Percentiles rank a stretch among this genome's conserved stretches.
These are phyloP conservation scores for Monosporascus sp. DNA, from an alignment of 2,329 filamentous ascomycete species.

Conservation along the genomic window DNA sequence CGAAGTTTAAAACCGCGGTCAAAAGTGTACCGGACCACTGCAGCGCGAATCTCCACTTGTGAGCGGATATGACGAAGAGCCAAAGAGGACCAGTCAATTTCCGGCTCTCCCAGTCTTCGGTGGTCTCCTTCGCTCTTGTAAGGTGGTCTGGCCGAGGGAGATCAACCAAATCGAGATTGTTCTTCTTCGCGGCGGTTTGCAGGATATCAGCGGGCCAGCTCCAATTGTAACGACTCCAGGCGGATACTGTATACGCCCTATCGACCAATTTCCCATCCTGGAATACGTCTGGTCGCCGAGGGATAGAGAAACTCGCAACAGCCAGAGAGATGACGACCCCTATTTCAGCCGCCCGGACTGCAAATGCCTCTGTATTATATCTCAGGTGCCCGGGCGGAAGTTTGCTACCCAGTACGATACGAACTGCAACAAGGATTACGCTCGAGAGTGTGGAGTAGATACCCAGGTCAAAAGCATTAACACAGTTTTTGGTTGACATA, in stretches of 20 bases:
- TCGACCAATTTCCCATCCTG: slow-evolving; percentile 57
- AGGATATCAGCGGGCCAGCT: slow-evolving; percentile 58
- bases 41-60: slow-evolving; percentile 48
- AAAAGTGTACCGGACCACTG: slow-evolving; percentile 56
- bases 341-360: slow-evolving; percentile 45
- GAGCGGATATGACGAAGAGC: slow-evolving; percentile 53
- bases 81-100: slow-evolving; percentile 51
- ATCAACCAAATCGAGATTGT: slow-evolving; percentile 56
- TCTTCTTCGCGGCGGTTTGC: slow-evolving; percentile 48
- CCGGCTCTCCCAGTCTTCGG: slow-evolving; percentile 43
- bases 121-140: slow-evolving; percentile 47
- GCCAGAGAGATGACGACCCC: slow-evolving; percentile 39
- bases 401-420: slow-evolving; percentile 40
- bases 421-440: slow-evolving; percentile 37
- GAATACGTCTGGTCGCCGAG: slow-evolving; percentile 64
- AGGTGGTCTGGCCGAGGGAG: slow-evolving; percentile 56
- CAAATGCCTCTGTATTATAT: slow-evolving; percentile 30
- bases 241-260: slow-evolving; percentile 54
- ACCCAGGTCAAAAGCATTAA: slow-evolving; percentile 50
- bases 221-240: slow-evolving; percentile 60
- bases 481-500: slow-evolving; percentile 43
- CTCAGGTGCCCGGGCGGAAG: slow-evolving; percentile 31
- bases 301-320: slow-evolving; percentile 50
- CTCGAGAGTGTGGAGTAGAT: slow-evolving; percentile 46
- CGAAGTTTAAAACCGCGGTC: slow-evolving; percentile 57